Evolutionary conservation across 495 filamentous ascomycete genomes (phyloP).

Genomic region (Hypoxylon cercidicola): DNA sequence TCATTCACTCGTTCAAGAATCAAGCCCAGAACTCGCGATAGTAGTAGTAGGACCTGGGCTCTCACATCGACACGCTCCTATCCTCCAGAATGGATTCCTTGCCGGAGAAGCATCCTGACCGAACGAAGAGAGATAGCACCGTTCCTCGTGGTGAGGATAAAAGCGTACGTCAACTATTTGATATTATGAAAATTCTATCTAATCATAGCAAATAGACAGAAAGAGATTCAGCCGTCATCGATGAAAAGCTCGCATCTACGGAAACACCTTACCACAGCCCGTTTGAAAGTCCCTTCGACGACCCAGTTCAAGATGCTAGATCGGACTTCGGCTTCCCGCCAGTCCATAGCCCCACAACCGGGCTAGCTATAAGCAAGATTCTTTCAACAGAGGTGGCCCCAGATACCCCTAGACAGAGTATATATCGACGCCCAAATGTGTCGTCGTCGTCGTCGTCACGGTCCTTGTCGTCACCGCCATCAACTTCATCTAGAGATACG

Average conservation of each 20-base stretch:
- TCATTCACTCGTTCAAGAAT: constrained; percentile 2
- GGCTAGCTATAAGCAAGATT: constrained; percentile 7
- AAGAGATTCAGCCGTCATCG: background rate
- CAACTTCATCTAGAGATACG: background rate
- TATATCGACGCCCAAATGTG: background rate
- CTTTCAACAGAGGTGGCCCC: background rate
- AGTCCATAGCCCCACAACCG: background rate
- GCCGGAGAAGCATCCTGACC: background rate
- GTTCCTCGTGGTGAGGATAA: background rate
- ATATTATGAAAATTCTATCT: background rate
- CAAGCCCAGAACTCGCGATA: background rate
- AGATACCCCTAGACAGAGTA: background rate
- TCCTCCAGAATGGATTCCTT: constrained; percentile 5
- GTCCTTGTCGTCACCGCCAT: background rate
- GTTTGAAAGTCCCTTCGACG: constrained; percentile 16
- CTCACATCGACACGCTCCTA: background rate
- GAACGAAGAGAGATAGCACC: constrained; percentile 1
- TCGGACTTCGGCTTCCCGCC: constrained; percentile 3
- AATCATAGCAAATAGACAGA: constrained; percentile 14
- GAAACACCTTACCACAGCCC: background rate
- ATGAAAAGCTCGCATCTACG: background rate
- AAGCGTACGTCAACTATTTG: constrained; percentile 17
- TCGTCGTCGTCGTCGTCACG: background rate
- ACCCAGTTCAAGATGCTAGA: constrained; percentile 13
- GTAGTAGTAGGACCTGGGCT: constrained; percentile 5